Base-by-base conservation (phyloP, 768 basidiomycete genomes). In the Calocybe cyanea region DNA sequence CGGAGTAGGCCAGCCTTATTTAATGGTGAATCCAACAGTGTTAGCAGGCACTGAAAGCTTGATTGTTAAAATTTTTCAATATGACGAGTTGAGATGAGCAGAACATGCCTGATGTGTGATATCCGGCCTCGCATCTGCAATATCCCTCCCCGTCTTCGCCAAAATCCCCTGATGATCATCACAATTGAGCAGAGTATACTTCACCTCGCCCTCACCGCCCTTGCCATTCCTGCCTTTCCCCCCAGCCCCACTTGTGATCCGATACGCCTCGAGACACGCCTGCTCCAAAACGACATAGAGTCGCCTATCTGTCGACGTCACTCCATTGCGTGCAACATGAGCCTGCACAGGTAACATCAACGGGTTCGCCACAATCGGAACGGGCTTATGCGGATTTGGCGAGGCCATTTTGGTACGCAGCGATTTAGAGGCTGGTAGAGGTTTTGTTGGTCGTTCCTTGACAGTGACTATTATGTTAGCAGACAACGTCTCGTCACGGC, bases 91-190 rank as follows among this genome's bases (percentile, higher is more conserved):
- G 33, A 35, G 14, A 34, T 53, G n/a, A 48, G 54, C 48, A 31
- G 7, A 33, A 24, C 77, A 41, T 48, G 92, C 93, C 80, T 97
- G 96, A 63, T 99, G 96, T 0, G 96, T 98, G 59, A 98, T 98
- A 68, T 98, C 96, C 2, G 96, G 96, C 53, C 96, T 74, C n/a
- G 96, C 96, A 68, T 98, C 94, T 13, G 96, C 96, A 50, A 98
- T 98, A 67, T 99, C 96, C 61, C 95, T 79, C 13, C 93, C 92
- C 0, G 92, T 96, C 67, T 96, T 98, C 4, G 96, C 95, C 51
- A 99, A 74, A 55, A 99, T 96, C 45, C 95, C 95, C 64, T 99
- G 96, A 67, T 97, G 96, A 56, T 98, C 96, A 63, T 98, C 96
- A 65, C 96, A 98, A 67, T 99, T 99, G 54, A 99, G 67, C 48